These are phyloP conservation scores for Dendrobium huoshanense DNA, from an alignment of 106 monocot genomes.

Conservation along the genomic window DNA sequence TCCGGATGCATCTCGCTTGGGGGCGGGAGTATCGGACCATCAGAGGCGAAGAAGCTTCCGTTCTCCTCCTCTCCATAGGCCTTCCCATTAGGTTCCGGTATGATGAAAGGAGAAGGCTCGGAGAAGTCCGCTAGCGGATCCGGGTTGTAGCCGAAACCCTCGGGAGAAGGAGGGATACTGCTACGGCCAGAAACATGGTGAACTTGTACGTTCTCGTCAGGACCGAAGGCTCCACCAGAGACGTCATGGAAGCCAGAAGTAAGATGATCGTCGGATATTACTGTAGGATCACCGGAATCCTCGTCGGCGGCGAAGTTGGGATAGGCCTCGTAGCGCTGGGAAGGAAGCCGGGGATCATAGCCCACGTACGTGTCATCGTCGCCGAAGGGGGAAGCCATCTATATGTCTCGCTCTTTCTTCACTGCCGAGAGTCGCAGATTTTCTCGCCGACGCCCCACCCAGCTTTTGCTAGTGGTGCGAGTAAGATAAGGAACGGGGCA, in stretches of 20 bases:
- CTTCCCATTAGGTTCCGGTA: constrained; percentile 14
- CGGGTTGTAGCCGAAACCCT: constrained; percentile 18
- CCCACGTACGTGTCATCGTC: constrained; percentile 11
- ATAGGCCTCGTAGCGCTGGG: constrained; percentile 16
- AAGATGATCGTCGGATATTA: constrained; percentile 10
- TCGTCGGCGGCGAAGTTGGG: constrained; percentile 10
- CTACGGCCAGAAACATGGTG: constrained; percentile 4
- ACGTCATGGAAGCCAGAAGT: neutral
- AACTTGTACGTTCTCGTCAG: neutral
- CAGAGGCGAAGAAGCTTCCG: constrained; percentile 8
- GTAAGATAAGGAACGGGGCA: too few relatives aligned
- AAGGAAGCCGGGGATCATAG: constrained; percentile 7
- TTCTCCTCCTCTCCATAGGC: constrained; percentile 7
- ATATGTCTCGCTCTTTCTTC: neutral
- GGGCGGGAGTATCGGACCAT: constrained; percentile 15
- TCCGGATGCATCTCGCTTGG: constrained; percentile 27
- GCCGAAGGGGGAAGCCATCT: constrained; percentile 14
- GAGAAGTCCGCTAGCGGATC: constrained; percentile 11
- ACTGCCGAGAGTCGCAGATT: neutral
- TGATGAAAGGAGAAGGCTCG: constrained; percentile 15
- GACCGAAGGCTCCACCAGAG: neutral
- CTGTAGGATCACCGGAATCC: constrained; percentile 9
- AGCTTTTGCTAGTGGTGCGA: neutral
- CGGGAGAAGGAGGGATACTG: constrained; percentile 12
- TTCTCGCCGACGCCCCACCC: neutral